Evolutionary conservation across 169 alveolate species (phyloP).

Genomic region (Perkinsus marinus): DNA sequence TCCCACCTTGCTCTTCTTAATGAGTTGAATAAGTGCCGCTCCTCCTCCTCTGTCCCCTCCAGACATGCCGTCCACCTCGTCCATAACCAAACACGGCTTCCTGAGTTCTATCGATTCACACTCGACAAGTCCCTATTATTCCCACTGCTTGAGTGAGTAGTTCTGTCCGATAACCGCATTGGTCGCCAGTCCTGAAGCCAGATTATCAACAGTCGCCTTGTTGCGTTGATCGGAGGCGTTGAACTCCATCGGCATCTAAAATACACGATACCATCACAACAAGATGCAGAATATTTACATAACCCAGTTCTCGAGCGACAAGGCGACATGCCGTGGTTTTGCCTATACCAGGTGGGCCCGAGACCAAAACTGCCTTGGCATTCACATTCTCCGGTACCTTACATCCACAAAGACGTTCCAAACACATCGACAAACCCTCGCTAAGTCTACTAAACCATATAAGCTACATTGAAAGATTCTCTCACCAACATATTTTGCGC

Average conservation of each 20-base stretch:
- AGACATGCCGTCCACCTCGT: conserved; percentile 96
- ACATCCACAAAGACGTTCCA: too few relatives aligned
- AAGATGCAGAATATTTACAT: too few relatives aligned
- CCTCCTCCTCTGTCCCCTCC: conserved; percentile 96
- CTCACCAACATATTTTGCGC: too few relatives aligned
- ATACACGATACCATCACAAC: too few relatives aligned
- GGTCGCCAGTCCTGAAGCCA: too few relatives aligned
- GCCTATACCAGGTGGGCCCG: conserved; percentile 99
- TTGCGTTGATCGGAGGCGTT: conserved; percentile 92
- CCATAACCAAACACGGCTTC: conserved; percentile 72
- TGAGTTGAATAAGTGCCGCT: conserved; percentile 77
- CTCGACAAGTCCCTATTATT: background rate
- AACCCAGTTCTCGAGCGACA: conserved; percentile 70
- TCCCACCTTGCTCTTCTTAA: conserved; percentile 76
- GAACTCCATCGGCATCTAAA: conserved; percentile 58
- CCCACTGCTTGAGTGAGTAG: too few relatives aligned
- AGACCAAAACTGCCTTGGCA: conserved; percentile 81
- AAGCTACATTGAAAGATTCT: too few relatives aligned
- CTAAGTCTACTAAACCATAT: too few relatives aligned
- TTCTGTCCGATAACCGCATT: too few relatives aligned
- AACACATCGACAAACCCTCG: too few relatives aligned
- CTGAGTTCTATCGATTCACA: conserved; percentile 20
- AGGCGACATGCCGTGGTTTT: conserved; percentile 88
- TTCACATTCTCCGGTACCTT: conserved; percentile 42
- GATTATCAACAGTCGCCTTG: conserved; percentile 39